Conservation (phyloP, 75 land plant species). For the Pinus tabuliformis region DNA sequence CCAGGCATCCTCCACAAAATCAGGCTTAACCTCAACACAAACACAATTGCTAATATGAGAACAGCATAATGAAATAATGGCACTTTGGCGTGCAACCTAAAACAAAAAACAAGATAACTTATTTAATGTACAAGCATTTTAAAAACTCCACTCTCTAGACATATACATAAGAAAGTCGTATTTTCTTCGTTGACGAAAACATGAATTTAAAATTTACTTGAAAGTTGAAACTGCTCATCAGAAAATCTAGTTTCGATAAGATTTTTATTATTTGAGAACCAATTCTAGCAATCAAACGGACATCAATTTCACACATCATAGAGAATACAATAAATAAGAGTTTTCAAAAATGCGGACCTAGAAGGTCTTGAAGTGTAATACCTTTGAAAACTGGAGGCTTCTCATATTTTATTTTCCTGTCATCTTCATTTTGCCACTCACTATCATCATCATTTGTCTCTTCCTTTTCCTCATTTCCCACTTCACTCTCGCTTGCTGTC, state of each 20-base stretch:
- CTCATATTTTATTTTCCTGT: slow-evolving; percentile 45
- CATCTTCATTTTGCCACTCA: slow-evolving; percentile 61
- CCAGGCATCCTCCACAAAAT: neutral
- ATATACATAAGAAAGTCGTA: neutral
- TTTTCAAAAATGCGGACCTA: slow-evolving; percentile 1
- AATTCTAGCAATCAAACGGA: slow-evolving; percentile 3
- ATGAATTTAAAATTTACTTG: neutral
- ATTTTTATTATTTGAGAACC: neutral
- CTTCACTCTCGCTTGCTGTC: slow-evolving; percentile 88
- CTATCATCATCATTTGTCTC: slow-evolving; percentile 38
- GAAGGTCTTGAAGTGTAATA: slow-evolving; percentile 7
- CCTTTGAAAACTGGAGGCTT: slow-evolving; percentile 23
- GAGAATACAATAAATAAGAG: neutral
- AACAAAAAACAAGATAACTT: neutral
- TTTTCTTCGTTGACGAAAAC: neutral
- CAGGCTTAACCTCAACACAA: slow-evolving; percentile 1
- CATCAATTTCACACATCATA: slow-evolving; percentile 4
- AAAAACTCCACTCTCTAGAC: neutral
- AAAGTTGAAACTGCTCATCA: neutral
- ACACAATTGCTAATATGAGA: neutral
- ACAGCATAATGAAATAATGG: neutral
- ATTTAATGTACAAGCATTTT: slow-evolving; percentile 1
- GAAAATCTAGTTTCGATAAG: neutral
- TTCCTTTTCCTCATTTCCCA: slow-evolving; percentile 54
- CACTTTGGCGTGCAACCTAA: neutral